Conservation (phyloP, 176 grass and related monocot species). For the Dactylis glomerata region DNA sequence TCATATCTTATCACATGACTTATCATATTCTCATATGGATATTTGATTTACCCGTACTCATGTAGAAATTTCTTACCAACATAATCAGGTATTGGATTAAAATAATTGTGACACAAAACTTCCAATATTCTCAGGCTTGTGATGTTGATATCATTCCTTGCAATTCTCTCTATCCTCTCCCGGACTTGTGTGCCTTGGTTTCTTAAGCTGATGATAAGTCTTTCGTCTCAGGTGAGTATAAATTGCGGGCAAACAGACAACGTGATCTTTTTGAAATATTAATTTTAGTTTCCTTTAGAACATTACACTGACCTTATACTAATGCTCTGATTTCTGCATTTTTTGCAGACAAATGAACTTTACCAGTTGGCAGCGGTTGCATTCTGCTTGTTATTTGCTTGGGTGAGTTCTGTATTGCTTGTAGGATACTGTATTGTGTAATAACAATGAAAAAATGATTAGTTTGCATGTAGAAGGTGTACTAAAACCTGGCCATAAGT, state of each 20-base stretch:
- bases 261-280: neutral
- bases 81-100: conserved; percentile 16
- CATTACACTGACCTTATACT: conserved; percentile 14
- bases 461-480: neutral
- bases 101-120: conserved; percentile 24
- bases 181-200: conserved; percentile 91
- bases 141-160: conserved; percentile 72
- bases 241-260: neutral
- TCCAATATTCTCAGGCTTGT: conserved; percentile 63
- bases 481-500: conserved; percentile 8
- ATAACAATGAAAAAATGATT: neutral
- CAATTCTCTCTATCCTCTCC: conserved; percentile 84
- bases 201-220: conserved; percentile 98
- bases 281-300: conserved; percentile 2
- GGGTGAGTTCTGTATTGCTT: conserved; percentile 61
- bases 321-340: conserved; percentile 39
- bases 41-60: neutral
- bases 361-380: conserved; percentile 97
- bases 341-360: conserved; percentile 92
- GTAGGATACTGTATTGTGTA: neutral
- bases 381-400: conserved; percentile 97
- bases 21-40: neutral
- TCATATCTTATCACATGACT: conserved; percentile 7
- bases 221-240: conserved; percentile 83
- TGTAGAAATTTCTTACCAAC: conserved; percentile 10